Evolutionary conservation across 2,329 filamentous ascomycete species (phyloP).

Genomic region (Alternaria sp.): DNA sequence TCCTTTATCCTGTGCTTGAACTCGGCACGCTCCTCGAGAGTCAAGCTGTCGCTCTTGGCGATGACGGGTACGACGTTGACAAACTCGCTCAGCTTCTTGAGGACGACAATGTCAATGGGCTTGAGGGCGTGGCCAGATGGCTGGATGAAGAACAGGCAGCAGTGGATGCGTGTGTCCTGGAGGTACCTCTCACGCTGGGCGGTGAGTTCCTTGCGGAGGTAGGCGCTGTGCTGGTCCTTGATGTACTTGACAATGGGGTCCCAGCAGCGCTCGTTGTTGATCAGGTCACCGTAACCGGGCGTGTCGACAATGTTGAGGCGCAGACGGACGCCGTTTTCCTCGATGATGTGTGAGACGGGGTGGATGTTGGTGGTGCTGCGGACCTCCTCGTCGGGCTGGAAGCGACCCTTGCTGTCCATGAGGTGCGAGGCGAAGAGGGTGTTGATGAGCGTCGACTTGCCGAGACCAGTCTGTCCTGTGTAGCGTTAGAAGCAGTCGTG

Average conservation of each 20-base stretch:
- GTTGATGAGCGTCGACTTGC: slow-evolving; percentile 99
- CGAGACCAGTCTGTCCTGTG: slow-evolving; percentile 94
- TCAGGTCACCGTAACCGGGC: slow-evolving; percentile 95
- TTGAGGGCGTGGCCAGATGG: slow-evolving; percentile 98
- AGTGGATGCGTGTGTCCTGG: slow-evolving; percentile 98
- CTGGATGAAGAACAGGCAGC: slow-evolving; percentile 99
- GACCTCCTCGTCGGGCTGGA: slow-evolving; percentile 90
- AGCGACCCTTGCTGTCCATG: slow-evolving; percentile 97
- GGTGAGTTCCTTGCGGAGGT: slow-evolving; percentile 98
- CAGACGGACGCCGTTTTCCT: slow-evolving; percentile 98
- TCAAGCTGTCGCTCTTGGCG: slow-evolving; percentile 96
- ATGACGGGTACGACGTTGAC: slow-evolving; percentile 99
- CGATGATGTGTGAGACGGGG: slow-evolving; percentile 96
- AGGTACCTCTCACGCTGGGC: slow-evolving; percentile 99
- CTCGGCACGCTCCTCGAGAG: slow-evolving; percentile 89
- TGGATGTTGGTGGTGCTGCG: slow-evolving; percentile 98
- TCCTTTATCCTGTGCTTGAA: slow-evolving; percentile 99
- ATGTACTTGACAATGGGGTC: slow-evolving; percentile 99
- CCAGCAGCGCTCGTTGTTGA: slow-evolving; percentile 99
- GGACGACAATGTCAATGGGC: slow-evolving; percentile 98
- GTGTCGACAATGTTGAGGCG: slow-evolving; percentile 99
- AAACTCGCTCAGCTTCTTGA: slow-evolving; percentile 99
- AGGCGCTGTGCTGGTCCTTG: slow-evolving; percentile 99
- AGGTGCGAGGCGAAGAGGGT: slow-evolving; percentile 99
- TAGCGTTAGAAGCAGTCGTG: slow-evolving; percentile 12